Evolutionary conservation across 2,329 filamentous ascomycete species (phyloP).

Genomic region (Lomentospora prolificans): DNA sequence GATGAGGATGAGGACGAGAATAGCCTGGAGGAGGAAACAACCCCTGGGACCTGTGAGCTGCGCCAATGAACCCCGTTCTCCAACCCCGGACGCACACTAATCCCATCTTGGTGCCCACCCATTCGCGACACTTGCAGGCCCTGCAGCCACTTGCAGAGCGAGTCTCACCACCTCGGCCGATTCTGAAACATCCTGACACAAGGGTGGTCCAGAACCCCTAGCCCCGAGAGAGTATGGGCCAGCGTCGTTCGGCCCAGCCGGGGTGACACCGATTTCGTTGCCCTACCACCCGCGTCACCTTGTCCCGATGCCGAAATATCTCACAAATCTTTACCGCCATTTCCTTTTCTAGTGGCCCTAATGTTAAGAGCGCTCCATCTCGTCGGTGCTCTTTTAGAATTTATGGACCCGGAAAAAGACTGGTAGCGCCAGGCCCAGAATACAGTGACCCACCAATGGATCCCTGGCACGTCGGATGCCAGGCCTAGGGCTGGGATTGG

Average conservation of each 20-base stretch:
- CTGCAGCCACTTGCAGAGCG: not conserved
- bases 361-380: too few species aligned
- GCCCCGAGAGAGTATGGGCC: too few species aligned
- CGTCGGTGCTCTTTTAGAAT: too few species aligned
- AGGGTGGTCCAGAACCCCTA: not conserved
- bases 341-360: too few species aligned
- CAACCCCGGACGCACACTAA: not conserved
- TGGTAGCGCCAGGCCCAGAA: too few species aligned
- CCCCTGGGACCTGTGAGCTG: too few species aligned
- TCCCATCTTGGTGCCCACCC: not conserved
- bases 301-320: not conserved
- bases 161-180: constrained; percentile 1
- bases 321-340: not conserved
- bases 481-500: too few species aligned
- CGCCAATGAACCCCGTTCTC: not conserved
- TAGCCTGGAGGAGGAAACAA: not conserved
- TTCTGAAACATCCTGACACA: constrained; percentile 2
- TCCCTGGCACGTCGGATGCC: too few species aligned
- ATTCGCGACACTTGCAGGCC: not conserved
- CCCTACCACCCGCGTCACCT: not conserved
- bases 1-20: too few species aligned
- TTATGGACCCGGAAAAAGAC: too few species aligned
- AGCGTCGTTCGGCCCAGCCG: not conserved
- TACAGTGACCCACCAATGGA: too few species aligned
- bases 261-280: not conserved